Base-by-base conservation (phyloP, 2,329 filamentous ascomycete genomes). In the Aspergillus eucalypticola region DNA sequence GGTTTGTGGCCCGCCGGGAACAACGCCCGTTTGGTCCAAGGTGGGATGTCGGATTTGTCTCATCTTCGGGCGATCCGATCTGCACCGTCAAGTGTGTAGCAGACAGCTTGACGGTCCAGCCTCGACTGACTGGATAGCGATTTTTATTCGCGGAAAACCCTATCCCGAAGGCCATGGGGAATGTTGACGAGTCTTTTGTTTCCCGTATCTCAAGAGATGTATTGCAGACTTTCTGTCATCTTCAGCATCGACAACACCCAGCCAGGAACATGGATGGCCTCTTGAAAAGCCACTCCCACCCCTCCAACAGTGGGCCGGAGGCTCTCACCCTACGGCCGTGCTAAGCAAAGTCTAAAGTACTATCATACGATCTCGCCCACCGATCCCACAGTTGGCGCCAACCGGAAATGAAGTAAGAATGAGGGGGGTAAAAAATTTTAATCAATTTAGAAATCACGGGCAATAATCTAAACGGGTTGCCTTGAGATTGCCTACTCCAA, bases 11-110 rank as follows among this genome's bases (percentile, higher is more conserved):
- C 38, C n/a, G 52, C 25, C 23, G 52, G 52, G 38, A 41, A 21
- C 11, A 52, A 5, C 27, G 32, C 35, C 51, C 19, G 29, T 53
- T 39, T 39, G 35, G 51, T 44, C 41, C 10, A 44, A 21, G 17
- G 19, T 13, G 19, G 17, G 41, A 21, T 39, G 35, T 38, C 21
- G 51, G 35, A 29, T 54, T 42, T 56, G 25, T 61, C 29, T 59
- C 53, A 62, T 46, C 38, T 54, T 38, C 23, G 57, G 62, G 54
- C 64, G 62, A 64, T 66, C 64, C 46, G 56, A 66, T 64, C 64
- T 61, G 58, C 64, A 61, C 35, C 53, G 51, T 50, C 56, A 54
- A 27, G 35, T 27, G 38, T 44, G 19, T 35, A 35, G 8, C 41
- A 44, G 41, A 21, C 41, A 11, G 17, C 19, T 44, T 44, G 41